Base-by-base conservation (phyloP, 164 flowering plant genomes). In the Berberis thunbergii region DNA sequence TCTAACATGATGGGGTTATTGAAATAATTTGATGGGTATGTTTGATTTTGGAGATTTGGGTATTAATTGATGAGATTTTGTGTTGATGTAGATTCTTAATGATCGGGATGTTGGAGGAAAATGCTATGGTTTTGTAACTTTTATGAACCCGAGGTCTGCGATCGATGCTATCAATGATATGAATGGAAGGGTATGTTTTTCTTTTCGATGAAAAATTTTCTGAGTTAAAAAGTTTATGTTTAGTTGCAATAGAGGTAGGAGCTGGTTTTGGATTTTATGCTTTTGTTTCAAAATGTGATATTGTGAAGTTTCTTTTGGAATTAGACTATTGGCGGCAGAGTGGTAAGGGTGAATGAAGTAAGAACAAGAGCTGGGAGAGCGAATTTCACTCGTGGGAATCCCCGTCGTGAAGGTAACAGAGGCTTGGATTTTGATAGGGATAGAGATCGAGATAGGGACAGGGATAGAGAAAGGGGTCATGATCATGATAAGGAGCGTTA, bases 71-170 rank as follows among this genome's bases (percentile, higher is more conserved):
- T 41, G 2, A 11, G 2, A 38, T 40, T 40, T 64, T 38, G 45
- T 68, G 50, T 45, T 2, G 9, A 1, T 73, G 67, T 81, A 94
- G 98, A 83, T 94, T 69, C 76, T 84, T 38, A 88, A 86, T 80
- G 98, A 84, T 67, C 91, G 74, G 10, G 72, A 73, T 2, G 64
- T 79, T 64, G 88, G 96, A 43, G 98, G 97, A 49, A 94, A 86
- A 74, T 91, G 98, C 79, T 91, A 88, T 77, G 92, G 86, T 7
- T 94, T 94, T 79, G 91, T 94, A 57, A 94, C 98, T 61, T 94
- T 86, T 63, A 79, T 77, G 55, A 87, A 94, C 72, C 97, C 96
- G 8, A 79, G 91, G 43, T 83, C 97, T 48, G 96, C 89, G 9
- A 43, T 73, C 54, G 80, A 83, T 80, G 97, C 98, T 54, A 91